Evolutionary conservation across 1,284 basidiomycete genomes (phyloP), one percentile per base, ranked within the genome.

Genomic region (Omphalotus olearius): DNA sequence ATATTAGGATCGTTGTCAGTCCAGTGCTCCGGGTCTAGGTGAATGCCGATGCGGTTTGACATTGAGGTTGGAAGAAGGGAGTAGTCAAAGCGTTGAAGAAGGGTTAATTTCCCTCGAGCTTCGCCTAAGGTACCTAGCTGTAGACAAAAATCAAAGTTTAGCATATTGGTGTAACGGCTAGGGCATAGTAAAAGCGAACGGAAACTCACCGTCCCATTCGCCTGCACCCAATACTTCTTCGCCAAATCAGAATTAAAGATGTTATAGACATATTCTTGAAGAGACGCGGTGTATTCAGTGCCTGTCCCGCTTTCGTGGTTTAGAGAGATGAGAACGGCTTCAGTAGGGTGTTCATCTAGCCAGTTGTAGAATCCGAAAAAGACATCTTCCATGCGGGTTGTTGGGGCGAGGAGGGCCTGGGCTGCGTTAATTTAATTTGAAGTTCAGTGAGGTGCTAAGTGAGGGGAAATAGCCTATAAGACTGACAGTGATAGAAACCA

Each of bases 51-150:
- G 20, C 69, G 65, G 17, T 66, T 64, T 7, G 64, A 59, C 5
- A 64, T 59, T 6, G 64, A 54, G 0, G 64, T 28, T 2, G 72
- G 68, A 16, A 76, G 66, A 17, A 72, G 64, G 28, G 62, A 53
- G 52, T 69, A 75, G 18, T 62, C 57, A 57, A 68, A 74, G 7
- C 74, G 68, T 56, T 74, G 72, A 20, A 76, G 64, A 20, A 75
- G 68, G 6, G 68, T 72, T 2, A 75, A 60, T 56, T 74, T 75
- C n/a, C 74, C 73, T 4, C 74, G 68, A 1, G 74, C 69, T 62
- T 75, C 65, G 1, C 73, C 73, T 5, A 75, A 63, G 2, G 70
- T 71, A 11, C 64, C 65, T n/a, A 65, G 51, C 58, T 59, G 26
- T 33, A 9, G 3, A 23, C 3, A 23, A 23, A 3, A 23, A 5